Evolutionary conservation across 169 alveolate species (phyloP), one percentile per base, ranked within the genome.

Genomic region (Amoebophrya sp.): DNA sequence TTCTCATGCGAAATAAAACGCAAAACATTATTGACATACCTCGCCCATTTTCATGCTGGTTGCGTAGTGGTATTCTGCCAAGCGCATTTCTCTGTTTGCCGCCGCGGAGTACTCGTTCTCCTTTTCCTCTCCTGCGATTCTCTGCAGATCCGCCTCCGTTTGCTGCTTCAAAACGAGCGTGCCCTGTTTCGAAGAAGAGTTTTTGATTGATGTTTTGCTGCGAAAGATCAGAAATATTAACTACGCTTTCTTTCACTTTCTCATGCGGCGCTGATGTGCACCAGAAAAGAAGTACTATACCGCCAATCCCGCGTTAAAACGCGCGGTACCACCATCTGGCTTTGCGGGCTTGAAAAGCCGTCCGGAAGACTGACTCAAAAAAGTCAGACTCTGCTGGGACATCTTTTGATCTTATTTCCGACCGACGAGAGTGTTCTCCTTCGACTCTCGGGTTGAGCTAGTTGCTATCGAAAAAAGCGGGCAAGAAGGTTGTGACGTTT

Each of bases 331-430:
- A 12, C 83, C 83, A 0, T 66, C 83, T 2, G 83, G 38, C 83
- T 66, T 66, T n/a, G 83, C 83, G 38, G 83, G 83, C 83, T 66
- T 66, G 35, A 66, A 66, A 25, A 66, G 83, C 35, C 83, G 29
- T 2, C 83, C 83, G 1, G 83, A 66, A n/a, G 32, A 7, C 83
- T 66, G 83, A 66, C 83, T 66, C 83, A 66, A 25, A n/a, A 66
- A 66, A 25, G 83, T 66, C 10, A 66, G 38, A 66, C 83, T 66
- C 35, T 66, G 83, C 35, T 66, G 83, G 32, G 83, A 66, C 83
- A 66, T 66, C 18, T 25, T 66, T 7, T 25, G 1, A 0, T n/a
- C 29, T 47, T n/a, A n/a, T n/a, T n/a, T n/a, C n/a, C n/a, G n/a
- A n/a, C n/a, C n/a, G n/a, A n/a, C n/a, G n/a, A n/a, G n/a, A n/a